Conservation (phyloP, 192 early-diverging fungal species). For the Mortierella alpina region DNA sequence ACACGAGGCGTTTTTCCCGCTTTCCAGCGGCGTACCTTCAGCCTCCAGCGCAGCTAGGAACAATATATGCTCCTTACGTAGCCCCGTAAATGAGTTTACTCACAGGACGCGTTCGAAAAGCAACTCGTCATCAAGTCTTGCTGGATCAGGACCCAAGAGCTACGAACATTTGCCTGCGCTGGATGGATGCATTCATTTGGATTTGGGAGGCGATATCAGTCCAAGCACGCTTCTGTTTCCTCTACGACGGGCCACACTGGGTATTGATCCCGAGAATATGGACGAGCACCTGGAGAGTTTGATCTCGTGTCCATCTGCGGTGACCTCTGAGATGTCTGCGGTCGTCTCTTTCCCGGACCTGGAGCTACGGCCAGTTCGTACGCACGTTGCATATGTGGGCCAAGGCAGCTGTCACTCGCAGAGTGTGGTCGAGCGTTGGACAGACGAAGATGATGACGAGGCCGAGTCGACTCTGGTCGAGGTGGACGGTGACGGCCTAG, state of each 20-base stretch:
- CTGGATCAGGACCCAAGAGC: slow-evolving; percentile 25
- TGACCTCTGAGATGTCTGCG: slow-evolving; percentile 25
- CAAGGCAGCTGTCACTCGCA: slow-evolving; percentile 12
- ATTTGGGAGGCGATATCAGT: slow-evolving; percentile 34
- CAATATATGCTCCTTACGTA: neutral
- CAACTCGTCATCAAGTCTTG: slow-evolving; percentile 20
- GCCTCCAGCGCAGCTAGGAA: neutral
- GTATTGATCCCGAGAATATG: slow-evolving; percentile 42
- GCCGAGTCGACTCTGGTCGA: slow-evolving; percentile 36
- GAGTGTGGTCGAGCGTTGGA: slow-evolving; percentile 46
- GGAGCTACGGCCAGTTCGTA: slow-evolving; percentile 26
- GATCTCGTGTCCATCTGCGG: slow-evolving; percentile 22
- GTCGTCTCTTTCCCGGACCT: slow-evolving; percentile 46
- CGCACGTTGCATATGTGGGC: slow-evolving; percentile 42
- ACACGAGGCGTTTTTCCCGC: no score
- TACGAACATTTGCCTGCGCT: slow-evolving; percentile 43
- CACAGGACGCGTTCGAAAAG: slow-evolving; percentile 17
- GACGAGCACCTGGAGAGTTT: slow-evolving; percentile 22
- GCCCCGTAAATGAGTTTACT: slow-evolving; percentile 7
- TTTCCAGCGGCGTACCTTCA: neutral
- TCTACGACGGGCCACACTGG: slow-evolving; percentile 28
- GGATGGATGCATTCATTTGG: slow-evolving; percentile 50
- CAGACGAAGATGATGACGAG: slow-evolving; percentile 38
- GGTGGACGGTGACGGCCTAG: slow-evolving; percentile 43
- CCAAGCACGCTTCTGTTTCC: slow-evolving; percentile 42